Evolutionary conservation across 1,139 yeast species (phyloP).

Genomic region (Nakaseomyces delphensis): DNA sequence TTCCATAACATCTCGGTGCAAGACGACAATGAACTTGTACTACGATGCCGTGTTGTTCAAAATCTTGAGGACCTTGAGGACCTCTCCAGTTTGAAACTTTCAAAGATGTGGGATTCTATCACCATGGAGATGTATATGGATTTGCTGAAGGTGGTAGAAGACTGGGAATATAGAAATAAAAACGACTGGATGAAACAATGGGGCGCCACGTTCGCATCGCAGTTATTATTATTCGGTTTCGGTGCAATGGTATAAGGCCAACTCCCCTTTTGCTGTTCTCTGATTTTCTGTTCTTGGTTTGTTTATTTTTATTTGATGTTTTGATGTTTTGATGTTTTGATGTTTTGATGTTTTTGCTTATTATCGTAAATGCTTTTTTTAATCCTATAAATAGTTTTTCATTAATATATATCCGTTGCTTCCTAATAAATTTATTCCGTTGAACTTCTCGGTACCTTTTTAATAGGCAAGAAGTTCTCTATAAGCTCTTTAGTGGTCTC

Average conservation of each 20-base stretch:
- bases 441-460: slow-evolving; percentile 24
- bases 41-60: slow-evolving; percentile 49
- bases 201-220: slow-evolving; percentile 57
- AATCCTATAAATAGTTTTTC: slow-evolving; percentile 2
- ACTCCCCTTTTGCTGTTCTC: too few species aligned
- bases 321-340: too few species aligned
- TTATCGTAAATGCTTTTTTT: too few species aligned
- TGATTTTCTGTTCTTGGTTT: too few species aligned
- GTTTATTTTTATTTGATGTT: too few species aligned
- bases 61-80: slow-evolving; percentile 44
- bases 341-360: too few species aligned
- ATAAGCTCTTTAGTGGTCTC: slow-evolving; percentile 8
- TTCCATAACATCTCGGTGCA: slow-evolving; percentile 36
- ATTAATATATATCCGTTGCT: too few species aligned
- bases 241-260: slow-evolving; percentile 52
- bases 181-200: slow-evolving; percentile 45
- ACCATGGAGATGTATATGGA: slow-evolving; percentile 54
- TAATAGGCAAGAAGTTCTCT: slow-evolving; percentile 32
- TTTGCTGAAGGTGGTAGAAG: slow-evolving; percentile 44
- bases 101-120: slow-evolving; percentile 46
- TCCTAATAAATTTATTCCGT: too few species aligned
- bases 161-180: slow-evolving; percentile 37
- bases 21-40: slow-evolving; percentile 29
- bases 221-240: slow-evolving; percentile 47
- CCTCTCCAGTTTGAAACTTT: slow-evolving; percentile 42